A percentile compares a stretch with the other conserved stretches of the same genome.
These are phyloP conservation scores for Scedosporium dehoogii DNA, from an alignment of 2,329 filamentous ascomycete species.

Conservation along the genomic window DNA sequence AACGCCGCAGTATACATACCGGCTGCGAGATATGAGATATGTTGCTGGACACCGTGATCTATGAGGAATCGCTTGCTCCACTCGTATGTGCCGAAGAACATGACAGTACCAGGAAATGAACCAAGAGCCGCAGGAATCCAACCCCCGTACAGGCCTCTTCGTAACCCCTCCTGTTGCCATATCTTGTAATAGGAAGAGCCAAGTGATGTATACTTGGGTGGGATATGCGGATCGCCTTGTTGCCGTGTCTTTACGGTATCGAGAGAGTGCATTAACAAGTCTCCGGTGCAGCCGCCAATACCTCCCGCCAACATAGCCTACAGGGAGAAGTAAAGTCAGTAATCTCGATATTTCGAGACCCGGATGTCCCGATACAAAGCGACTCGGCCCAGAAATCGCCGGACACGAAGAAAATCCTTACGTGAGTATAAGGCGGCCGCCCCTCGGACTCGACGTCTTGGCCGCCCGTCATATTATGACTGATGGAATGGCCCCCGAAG, in stretches of 20 bases:
- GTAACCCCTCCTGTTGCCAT: constrained; percentile 79
- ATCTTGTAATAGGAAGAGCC: constrained; percentile 89
- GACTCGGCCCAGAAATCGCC: neutral
- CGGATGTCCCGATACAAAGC: neutral
- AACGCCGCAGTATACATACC: constrained; percentile 39
- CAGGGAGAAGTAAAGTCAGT: neutral
- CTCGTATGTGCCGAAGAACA: constrained; percentile 96
- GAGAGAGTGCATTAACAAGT: constrained; percentile 97
- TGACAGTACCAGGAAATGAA: constrained; percentile 84
- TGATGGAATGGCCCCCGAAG: constrained; percentile 9
- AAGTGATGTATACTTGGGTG: constrained; percentile 85
- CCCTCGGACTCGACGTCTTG: constrained; percentile 30
- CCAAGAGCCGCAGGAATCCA: constrained; percentile 84
- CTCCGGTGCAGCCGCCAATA: constrained; percentile 82
- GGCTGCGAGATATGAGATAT: constrained; percentile 75
- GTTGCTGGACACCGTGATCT: constrained; percentile 71
- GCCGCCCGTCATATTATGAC: constrained; percentile 22
- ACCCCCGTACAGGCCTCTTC: constrained; percentile 83
- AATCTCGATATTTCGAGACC: neutral
- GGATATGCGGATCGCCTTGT: constrained; percentile 88
- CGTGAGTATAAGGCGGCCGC: constrained; percentile 33
- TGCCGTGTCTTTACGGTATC: constrained; percentile 98
- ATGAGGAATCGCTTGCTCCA: constrained; percentile 86
- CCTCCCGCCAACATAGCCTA: constrained; percentile 94
- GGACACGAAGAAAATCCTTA: constrained; percentile 16